Evolutionary conservation across 2,329 filamentous ascomycete genomes (phyloP).

Genomic region (Didymella sp.): DNA sequence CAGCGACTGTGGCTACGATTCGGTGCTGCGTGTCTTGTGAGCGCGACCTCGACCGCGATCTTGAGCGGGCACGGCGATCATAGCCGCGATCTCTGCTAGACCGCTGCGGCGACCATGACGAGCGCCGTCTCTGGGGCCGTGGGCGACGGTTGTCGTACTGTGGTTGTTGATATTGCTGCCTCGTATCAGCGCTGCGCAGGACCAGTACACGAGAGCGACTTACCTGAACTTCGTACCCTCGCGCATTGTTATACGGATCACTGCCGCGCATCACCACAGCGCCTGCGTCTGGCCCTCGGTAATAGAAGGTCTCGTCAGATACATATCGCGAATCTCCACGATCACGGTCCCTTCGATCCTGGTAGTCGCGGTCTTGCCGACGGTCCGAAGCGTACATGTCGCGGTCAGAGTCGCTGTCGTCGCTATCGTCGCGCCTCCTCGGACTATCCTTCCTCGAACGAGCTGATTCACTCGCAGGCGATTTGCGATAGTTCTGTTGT

Average conservation of each 20-base stretch:
- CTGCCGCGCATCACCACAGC: conserved; percentile 24
- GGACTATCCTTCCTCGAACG: background rate
- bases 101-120: conserved; percentile 43
- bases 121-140: conserved; percentile 28
- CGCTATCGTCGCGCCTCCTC: background rate
- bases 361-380: conserved; percentile 21
- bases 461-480: conserved; percentile 1
- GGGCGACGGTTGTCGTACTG: conserved; percentile 25
- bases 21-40: conserved; percentile 34
- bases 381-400: conserved; percentile 32
- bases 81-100: conserved; percentile 20
- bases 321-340: conserved; percentile 23
- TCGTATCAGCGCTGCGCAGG: conserved; percentile 8
- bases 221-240: conserved; percentile 29
- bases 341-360: conserved; percentile 16
- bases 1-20: conserved; percentile 38
- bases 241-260: conserved; percentile 17
- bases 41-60: conserved; percentile 24
- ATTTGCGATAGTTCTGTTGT: background rate
- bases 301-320: conserved; percentile 27
- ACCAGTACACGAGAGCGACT: conserved; percentile 1
- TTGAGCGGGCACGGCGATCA: conserved; percentile 23
- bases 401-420: conserved; percentile 5
- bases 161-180: conserved; percentile 19
- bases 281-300: conserved; percentile 23